Evolutionary conservation across 257 asterid species (phyloP).

Genomic region (Capsicum chinense): DNA sequence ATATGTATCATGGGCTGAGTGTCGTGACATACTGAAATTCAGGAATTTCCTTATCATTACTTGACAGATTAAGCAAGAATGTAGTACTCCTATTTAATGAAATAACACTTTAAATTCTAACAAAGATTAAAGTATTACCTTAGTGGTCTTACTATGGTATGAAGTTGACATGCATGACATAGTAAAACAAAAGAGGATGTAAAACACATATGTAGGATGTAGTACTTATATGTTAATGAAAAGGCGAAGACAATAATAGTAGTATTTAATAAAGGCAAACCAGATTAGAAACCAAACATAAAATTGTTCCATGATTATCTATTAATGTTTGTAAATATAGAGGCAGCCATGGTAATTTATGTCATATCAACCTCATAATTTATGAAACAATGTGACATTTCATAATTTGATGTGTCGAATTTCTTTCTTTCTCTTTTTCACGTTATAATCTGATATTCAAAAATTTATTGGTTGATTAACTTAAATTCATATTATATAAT

Average conservation of each 20-base stretch:
- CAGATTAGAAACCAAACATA: conserved; percentile 22
- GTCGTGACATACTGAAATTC: background rate
- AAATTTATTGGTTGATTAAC: background rate
- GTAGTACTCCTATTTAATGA: background rate
- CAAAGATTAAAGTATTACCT: background rate
- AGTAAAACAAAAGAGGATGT: background rate
- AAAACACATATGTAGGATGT: background rate
- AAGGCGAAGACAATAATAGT: conserved; percentile 16
- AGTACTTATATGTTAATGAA: background rate
- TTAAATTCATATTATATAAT: background rate
- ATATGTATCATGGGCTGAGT: background rate
- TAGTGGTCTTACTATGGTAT: background rate
- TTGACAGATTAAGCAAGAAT: background rate
- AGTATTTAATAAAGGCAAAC: conserved; percentile 33
- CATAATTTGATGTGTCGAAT: conserved; percentile 32
- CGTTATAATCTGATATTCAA: background rate
- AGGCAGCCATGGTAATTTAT: conserved; percentile 39
- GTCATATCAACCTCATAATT: conserved; percentile 41
- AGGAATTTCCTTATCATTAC: background rate
- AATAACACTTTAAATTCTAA: background rate
- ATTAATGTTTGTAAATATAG: conserved; percentile 44
- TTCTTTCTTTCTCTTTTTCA: conserved; percentile 19
- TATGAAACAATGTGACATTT: conserved; percentile 39
- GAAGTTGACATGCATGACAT: conserved; percentile 12
- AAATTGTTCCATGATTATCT: conserved; percentile 26